Conservation (phyloP, 805 yeast genomes). For the Saccharomycopsis sp. region DNA sequence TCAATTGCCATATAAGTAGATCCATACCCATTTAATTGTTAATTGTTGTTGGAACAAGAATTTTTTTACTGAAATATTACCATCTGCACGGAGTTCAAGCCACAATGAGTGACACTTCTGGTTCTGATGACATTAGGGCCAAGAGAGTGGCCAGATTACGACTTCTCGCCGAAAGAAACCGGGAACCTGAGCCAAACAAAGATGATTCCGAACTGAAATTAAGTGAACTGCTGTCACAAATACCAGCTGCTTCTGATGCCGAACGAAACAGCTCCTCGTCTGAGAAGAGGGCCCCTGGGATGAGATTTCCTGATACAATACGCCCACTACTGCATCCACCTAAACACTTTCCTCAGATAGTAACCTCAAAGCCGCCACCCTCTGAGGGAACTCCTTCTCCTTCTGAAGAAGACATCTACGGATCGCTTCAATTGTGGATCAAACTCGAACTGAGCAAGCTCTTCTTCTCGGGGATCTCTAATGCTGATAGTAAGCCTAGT, state of each 20-base stretch:
- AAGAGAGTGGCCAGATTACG: constrained; percentile 48
- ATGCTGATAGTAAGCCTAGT: not conserved
- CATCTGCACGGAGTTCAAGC: not conserved
- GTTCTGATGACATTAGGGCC: constrained; percentile 36
- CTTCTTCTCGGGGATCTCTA: not conserved
- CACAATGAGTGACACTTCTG: not conserved
- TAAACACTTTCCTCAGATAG: not conserved
- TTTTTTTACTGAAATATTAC: too few relatives aligned
- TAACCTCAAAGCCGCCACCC: not conserved
- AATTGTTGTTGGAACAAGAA: too few relatives aligned
- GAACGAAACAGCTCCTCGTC: too few relatives aligned
- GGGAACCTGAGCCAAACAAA: not conserved
- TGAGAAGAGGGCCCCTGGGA: too few relatives aligned
- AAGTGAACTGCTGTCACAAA: too few relatives aligned
- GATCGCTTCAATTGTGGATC: not conserved
- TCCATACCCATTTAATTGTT: too few relatives aligned
- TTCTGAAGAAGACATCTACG: too few relatives aligned
- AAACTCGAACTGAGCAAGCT: not conserved
- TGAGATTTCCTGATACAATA: too few relatives aligned
- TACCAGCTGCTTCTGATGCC: too few relatives aligned
- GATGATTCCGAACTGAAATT: not conserved
- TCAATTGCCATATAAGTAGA: too few relatives aligned
- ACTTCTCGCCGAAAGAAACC: constrained; percentile 15
- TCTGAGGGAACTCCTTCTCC: too few relatives aligned
- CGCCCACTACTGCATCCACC: too few relatives aligned